Evolutionary conservation across 2,329 filamentous ascomycete species (phyloP), one percentile per base, ranked within the genome.

Genomic region (Diaporthe sp.): DNA sequence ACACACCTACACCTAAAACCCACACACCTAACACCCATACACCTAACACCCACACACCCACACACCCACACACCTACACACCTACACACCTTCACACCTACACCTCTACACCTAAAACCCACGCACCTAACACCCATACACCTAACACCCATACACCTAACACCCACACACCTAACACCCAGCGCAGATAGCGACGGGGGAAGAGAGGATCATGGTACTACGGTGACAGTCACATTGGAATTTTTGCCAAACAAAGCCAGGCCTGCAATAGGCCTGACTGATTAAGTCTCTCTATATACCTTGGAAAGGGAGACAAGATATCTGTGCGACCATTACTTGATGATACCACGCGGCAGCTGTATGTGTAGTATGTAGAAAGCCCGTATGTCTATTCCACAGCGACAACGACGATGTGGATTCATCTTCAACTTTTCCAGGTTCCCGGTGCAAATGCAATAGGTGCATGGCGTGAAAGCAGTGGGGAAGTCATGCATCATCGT

Each of bases 391-490:
- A 70, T 42, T 42, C 49, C 49, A 55, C 34, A 42, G 47, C 34
- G 31, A 22, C 37, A 22, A 34, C 57, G 34, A 37, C 22, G 12
- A n/a, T 34, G 31, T 25, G 47, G n/a, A 55, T 12, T 39, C 34
- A 20, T 55, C 34, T 55, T 70, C 34, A 55, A 70, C 47, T 55
- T 70, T 70, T 70, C 49, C 49, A 53, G 47, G 34, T 53, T 42
- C 65, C 47, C 51, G 34, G 34, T 70, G 65, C 65, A 70, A 55
- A 70, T 70, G 65, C 65, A 68, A 53, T 31, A 53, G n/a, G 15
- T 70, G 65, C 49, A 55, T 42, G 47, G 34, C n/a, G 49, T 34
- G 49, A 42, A 42, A 25, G 34, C 34, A 42, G 65, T 15, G 34
- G 58, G 65, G 44, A 68, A 28, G 10, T 68, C 31, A 39, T 51